A percentile compares a stretch with the other conserved stretches of the same genome.
Conservation (phyloP, 805 yeast genomes). For the Candida qinlingensis region DNA sequence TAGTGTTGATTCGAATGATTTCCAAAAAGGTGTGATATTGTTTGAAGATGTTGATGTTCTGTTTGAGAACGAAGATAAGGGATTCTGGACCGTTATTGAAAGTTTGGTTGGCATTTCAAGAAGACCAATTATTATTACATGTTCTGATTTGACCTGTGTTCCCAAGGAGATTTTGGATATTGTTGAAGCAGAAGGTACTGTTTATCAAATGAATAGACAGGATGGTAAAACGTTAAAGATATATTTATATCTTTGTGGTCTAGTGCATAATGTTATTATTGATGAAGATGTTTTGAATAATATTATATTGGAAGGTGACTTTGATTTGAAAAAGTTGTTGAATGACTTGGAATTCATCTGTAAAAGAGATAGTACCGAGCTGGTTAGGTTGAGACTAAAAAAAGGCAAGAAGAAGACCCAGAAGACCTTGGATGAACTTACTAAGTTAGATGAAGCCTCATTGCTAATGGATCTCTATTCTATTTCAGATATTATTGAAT, state of each 20-base stretch:
- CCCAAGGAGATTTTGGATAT: conserved; percentile 45
- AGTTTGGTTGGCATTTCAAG: conserved; percentile 56
- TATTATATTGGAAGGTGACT: conserved; percentile 23
- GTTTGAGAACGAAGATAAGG: conserved; percentile 59
- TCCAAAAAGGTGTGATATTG: conserved; percentile 63
- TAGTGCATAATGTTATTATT: conserved; percentile 32
- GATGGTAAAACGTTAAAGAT: conserved; percentile 19
- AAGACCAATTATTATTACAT: conserved; percentile 67
- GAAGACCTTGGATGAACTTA: neutral
- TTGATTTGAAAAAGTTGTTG: conserved; percentile 45
- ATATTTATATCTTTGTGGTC: conserved; percentile 38
- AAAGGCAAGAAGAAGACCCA: neutral
- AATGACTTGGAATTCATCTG: conserved; percentile 26
- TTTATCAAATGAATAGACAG: conserved; percentile 26
- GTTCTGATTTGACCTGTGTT: conserved; percentile 42
- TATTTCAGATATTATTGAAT: conserved; percentile 11
- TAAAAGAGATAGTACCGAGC: neutral
- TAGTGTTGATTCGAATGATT: conserved; percentile 17
- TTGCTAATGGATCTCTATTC: conserved; percentile 11
- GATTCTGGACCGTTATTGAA: conserved; percentile 72
- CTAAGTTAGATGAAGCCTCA: conserved; percentile 1
- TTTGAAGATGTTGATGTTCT: conserved; percentile 84
- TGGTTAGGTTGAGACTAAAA: neutral
- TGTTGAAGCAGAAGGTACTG: conserved; percentile 38
- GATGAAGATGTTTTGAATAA: conserved; percentile 25